Base-by-base conservation (phyloP, 257 asterid species). In the Solanum sparsipilum region DNA sequence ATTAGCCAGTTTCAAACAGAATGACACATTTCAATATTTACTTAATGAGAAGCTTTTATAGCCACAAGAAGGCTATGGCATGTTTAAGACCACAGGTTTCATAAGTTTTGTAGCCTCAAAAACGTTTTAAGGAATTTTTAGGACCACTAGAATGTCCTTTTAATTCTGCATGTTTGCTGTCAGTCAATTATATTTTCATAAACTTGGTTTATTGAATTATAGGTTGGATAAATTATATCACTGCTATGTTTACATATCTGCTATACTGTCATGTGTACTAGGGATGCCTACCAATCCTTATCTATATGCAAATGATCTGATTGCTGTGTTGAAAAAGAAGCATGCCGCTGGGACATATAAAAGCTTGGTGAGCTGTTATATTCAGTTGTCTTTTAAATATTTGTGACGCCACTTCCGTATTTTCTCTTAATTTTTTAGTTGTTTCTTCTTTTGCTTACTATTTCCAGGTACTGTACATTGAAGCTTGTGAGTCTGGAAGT, bases 401-500 rank as follows among this genome's bases (percentile, higher is more conserved):
- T 73, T 86, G 71, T 58, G 60, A 56, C 86, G 32, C 74, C 10
- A 32, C 67, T 84, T 34, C 15, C 70, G 23, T 67, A 82, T 82
- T 31, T 82, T 52, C 41, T 18, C 41, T 29, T 87, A 32, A 78
- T 16, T 46, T 81, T 88, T 87, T 70, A 87, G 34, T 29, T 78
- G 36, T 18, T 88, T 39, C 38, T 88, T 35, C 35, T 46, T 52
- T 18, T 88, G 39, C 73, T 48, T 82, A 82, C 86, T 82, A 82
- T 48, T 82, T 41, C 79, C 74, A 97, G 99, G 99, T 96, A 73
- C 89, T 97, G 89, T 96, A 97, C 92, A 88, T 97, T 13, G 99
- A 97, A 93, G 98, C 99, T 87, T 97, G 99, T 79, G 99, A 97
- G 91, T 23, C 98, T 25, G 99, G 99, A 90, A 97, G 99, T 88